Conservation (phyloP, 139 green algal species). For the Monoraphidium neglectum region DNA sequence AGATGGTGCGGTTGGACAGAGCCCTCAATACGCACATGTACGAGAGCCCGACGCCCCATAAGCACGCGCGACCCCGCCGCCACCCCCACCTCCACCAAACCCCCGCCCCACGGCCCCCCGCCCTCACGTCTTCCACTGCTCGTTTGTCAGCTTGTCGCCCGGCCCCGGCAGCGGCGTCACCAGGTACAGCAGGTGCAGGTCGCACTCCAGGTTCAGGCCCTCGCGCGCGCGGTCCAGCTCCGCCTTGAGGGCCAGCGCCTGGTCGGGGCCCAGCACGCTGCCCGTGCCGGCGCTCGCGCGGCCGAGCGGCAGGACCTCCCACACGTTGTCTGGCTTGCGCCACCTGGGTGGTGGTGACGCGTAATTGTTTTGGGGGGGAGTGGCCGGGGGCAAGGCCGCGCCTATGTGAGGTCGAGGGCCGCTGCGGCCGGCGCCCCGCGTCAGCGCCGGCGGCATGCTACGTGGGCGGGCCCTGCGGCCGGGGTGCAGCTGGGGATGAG, state of each 20-base stretch:
- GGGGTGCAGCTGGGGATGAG: not conserved
- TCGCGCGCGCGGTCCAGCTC: constrained; percentile 66
- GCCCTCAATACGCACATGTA: no score
- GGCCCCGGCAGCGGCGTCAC: not conserved
- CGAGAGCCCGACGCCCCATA: no score
- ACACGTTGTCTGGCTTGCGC: not conserved
- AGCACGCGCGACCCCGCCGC: not conserved
- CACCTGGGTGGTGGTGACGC: constrained; percentile 13
- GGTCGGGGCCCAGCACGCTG: constrained; percentile 56
- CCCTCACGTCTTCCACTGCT: not conserved
- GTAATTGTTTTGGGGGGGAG: not conserved
- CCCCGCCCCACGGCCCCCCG: not conserved
- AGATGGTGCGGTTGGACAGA: no score
- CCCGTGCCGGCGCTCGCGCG: not conserved
- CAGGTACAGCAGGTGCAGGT: constrained; percentile 25
- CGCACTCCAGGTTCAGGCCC: not conserved
- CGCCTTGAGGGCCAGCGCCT: constrained; percentile 56
- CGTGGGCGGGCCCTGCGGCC: constrained; percentile 58
- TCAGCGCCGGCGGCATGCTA: no score
- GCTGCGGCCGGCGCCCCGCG: constrained; percentile 64
- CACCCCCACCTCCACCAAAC: not conserved
- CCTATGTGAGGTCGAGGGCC: constrained; percentile 64
- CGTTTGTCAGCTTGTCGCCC: not conserved
- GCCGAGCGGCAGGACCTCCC: not conserved
- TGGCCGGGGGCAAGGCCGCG: not conserved